Base-by-base conservation (phyloP, 2,329 filamentous ascomycete species). In the Colletotrichum euphorbiae region DNA sequence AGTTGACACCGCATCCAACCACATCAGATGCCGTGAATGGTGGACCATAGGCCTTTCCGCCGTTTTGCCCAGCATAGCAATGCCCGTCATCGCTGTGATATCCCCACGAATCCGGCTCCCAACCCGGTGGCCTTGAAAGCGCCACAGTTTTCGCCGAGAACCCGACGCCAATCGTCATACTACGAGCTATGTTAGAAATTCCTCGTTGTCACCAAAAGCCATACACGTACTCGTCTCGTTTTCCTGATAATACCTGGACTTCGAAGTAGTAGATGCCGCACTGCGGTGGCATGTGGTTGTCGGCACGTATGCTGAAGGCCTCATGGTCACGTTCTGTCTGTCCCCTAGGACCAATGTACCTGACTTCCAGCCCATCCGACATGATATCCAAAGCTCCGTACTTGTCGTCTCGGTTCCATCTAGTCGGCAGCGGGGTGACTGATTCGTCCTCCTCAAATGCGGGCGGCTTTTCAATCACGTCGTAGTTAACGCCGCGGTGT, bases 231-330 rank as follows among this genome's bases (percentile, higher is more conserved):
- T 89, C 87, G 48, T 87, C 85, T 70, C 80, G 79, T 74, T 84
- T 86, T 59, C 80, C 83, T 15, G 81, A 80, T 28, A 86, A 66
- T 54, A 89, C 81, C 15, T 80, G 80, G 24, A 91, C 85, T 77
- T 99, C 96, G 75, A 90, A 99, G 78, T 99, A 99, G 79, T 97
- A 99, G 68, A 99, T 91, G 2, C 96, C 96, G 72, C 93, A 96
- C 75, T 97, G 91, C 40, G 89, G 85, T 4, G 96, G 94, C 89
- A 98, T 98, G 55, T 90, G 88, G 77, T 94, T 85, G 77, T 99
- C 92, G 31, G 94, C 89, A 63, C 96, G 89, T 66, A 97, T 89
- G 12, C 93, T 89, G 40, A 90, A 93, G 17, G 93, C 93, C 77
- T 98, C 96, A 75, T 92, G 83, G 7, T 90, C 88, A 57, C 84